Base-by-base conservation (phyloP, 2,329 filamentous ascomycete genomes). In the Hawksworthiomyces lignivorus region DNA sequence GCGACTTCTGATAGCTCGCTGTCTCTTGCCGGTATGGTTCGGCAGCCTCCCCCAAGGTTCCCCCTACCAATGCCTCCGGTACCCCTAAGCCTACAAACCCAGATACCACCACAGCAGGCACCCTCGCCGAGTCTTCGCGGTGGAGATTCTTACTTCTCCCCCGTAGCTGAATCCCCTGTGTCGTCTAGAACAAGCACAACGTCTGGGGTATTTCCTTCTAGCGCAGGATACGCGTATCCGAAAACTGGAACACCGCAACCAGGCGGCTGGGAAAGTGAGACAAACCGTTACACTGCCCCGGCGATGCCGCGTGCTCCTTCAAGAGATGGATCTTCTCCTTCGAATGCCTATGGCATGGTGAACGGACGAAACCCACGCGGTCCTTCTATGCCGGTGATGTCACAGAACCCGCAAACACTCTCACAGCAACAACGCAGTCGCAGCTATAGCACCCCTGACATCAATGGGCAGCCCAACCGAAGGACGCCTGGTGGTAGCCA, bases 361-460 rank as follows among this genome's bases (percentile, higher is more conserved):
- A 77, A 77, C 45, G 43, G 50, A 28, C 73, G 84, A 50, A 79
- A 76, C 53, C 74, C 77, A 33, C 81, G 87, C 52, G 77, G 84
- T n/a, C 87, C 87, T 18, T 94, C 86, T 10, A 69, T 94, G 52
- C 85, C 84, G 32, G 82, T 77, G 15, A 82, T 87, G 73, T 58
- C 55, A 20, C 64, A 68, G 46, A 62, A 70, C 49, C 62, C 74
- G 54, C 65, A 78, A 52, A 67, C 72, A 53, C 68, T 72, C 49
- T 62, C 73, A 57, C 67, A 81, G 49, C 81, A 87, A 58, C 80
- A 83, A 56, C 76, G 88, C 51, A 82, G 86, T 64, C 78, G 92
- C 50, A 95, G 89, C 28, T 94, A 94, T 56, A 97, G 90, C 65
- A 96, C 89, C 49, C 90, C 92, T 7, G 89, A 97, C 59, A 95